phyloP scores from a whole-genome alignment of 139 green algal species.

The Picochlorum sp. region DNA sequence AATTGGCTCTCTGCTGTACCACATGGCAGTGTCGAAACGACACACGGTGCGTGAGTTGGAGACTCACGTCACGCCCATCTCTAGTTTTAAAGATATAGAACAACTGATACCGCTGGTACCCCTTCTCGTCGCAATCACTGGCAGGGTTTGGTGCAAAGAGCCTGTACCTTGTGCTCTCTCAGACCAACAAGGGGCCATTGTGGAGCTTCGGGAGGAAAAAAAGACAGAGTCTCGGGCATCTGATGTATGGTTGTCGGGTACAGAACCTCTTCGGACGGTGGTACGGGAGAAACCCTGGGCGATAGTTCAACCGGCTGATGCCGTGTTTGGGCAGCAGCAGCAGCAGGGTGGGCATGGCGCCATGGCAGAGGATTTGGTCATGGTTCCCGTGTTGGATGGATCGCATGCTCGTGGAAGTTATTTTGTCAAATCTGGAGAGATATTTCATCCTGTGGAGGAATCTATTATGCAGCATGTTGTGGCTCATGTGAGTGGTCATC shows the following conservation, averaged over 20 bases:
- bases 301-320: slow-evolving; percentile 3
- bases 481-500: slow-evolving; percentile 7
- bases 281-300: slow-evolving; percentile 20
- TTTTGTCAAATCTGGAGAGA: slow-evolving; percentile 14
- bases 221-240: slow-evolving; percentile 4
- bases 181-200: slow-evolving; percentile 13
- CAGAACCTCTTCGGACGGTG: slow-evolving; percentile 5
- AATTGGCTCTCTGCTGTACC: not conserved
- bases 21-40: not conserved
- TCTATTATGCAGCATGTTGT: not conserved
- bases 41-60: not conserved
- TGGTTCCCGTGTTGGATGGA: slow-evolving; percentile 21
- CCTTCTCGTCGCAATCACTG: slow-evolving; percentile 23
- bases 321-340: not conserved
- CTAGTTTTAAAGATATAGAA: slow-evolving; percentile 8
- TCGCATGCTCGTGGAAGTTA: slow-evolving; percentile 7
- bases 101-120: slow-evolving; percentile 19
- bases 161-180: slow-evolving; percentile 17
- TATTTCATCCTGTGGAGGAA: not conserved
- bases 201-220: slow-evolving; percentile 24
- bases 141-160: slow-evolving; percentile 14
- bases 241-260: slow-evolving; percentile 14
- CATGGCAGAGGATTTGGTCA: not conserved
- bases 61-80: not conserved
- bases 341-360: not conserved